Evolutionary conservation across 163 green algal species (phyloP), one percentile per base, ranked within the genome.

Genomic region (Volvox carteri): DNA sequence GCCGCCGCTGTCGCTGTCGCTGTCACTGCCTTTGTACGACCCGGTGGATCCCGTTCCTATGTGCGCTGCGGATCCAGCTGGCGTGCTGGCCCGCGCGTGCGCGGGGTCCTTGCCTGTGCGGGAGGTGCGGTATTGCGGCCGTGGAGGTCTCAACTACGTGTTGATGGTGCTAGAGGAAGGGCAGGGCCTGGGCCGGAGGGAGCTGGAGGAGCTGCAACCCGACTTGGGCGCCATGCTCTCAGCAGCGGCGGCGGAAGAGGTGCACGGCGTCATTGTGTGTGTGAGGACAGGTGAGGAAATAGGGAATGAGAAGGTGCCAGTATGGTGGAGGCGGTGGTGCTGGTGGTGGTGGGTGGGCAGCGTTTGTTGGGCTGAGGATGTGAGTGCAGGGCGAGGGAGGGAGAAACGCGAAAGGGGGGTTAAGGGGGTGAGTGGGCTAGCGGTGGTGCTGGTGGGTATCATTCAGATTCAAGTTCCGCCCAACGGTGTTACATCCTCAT

Each of bases 231-330:
- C 50, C 42, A 90, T 95, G 89, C 14, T 30, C 33, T 33, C 30
- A 6, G 92, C 90, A 7, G 65, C 79, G 25, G n/a, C 42, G 4
- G 60, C 23, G 0, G 77, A 74, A 5, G 12, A 81, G 41, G 76
- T 96, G 78, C 58, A 81, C 1, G 95, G 94, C n/a, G 85, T 97
- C 7, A 96, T 97, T 35, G 92, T 95, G 19, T 94, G 85, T 16
- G 62, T 83, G 33, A 44, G 35, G 42, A 85, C 70, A 86, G 90
- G 91, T 93, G 60, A 48, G 91, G n/a, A 25, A 74, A n/a, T 3
- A n/a, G 14, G 39, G 19, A 5, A 23, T 18, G 73, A n/a, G n/a
- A n/a, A n/a, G n/a, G n/a, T n/a, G n/a, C n/a, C n/a, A n/a, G n/a
- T n/a, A n/a, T n/a, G n/a, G n/a, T n/a, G n/a, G n/a, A n/a, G n/a